A percentile compares a stretch with the other conserved stretches of the same genome.
These are phyloP conservation scores for Backusella mclennaniae DNA, from an alignment of 192 early-diverging fungal species.

Conservation along the genomic window DNA sequence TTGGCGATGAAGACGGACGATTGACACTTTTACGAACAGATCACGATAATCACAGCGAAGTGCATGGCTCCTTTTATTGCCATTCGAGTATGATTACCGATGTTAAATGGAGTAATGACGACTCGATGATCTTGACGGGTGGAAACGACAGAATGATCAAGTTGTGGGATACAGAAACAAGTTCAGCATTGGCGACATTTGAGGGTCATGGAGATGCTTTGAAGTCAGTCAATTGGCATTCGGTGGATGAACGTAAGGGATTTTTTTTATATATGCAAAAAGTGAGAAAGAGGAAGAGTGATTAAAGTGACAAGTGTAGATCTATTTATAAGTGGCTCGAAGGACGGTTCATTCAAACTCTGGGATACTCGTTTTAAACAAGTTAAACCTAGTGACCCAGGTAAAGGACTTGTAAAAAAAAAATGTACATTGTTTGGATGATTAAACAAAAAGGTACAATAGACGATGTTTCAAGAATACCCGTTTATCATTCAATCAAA, in stretches of 20 bases:
- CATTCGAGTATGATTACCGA: slow-evolving; percentile 86
- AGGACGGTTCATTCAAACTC: slow-evolving; percentile 24
- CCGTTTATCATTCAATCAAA: slow-evolving; percentile 39
- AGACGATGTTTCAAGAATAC: background rate
- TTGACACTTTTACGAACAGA: slow-evolving; percentile 60
- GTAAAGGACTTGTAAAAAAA: background rate
- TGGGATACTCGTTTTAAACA: slow-evolving; percentile 34
- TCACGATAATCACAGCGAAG: slow-evolving; percentile 32
- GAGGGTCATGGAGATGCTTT: slow-evolving; percentile 68
- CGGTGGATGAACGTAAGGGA: slow-evolving; percentile 55
- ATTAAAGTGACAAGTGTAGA: slow-evolving; percentile 13
- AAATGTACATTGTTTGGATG: background rate
- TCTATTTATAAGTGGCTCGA: slow-evolving; percentile 20
- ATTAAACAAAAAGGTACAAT: background rate
- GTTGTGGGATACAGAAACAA: slow-evolving; percentile 75
- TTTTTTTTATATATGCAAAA: background rate
- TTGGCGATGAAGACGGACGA: slow-evolving; percentile 67
- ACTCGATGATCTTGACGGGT: slow-evolving; percentile 67
- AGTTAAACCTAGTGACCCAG: background rate
- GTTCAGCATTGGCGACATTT: slow-evolving; percentile 52
- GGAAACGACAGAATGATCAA: slow-evolving; percentile 73
- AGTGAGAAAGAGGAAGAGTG: background rate
- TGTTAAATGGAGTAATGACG: slow-evolving; percentile 72
- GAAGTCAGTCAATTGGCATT: slow-evolving; percentile 64
- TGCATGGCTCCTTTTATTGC: slow-evolving; percentile 44